These are phyloP conservation scores for Penicillium egyptiacum DNA, from an alignment of 495 filamentous ascomycete genomes.

Conservation along the genomic window DNA sequence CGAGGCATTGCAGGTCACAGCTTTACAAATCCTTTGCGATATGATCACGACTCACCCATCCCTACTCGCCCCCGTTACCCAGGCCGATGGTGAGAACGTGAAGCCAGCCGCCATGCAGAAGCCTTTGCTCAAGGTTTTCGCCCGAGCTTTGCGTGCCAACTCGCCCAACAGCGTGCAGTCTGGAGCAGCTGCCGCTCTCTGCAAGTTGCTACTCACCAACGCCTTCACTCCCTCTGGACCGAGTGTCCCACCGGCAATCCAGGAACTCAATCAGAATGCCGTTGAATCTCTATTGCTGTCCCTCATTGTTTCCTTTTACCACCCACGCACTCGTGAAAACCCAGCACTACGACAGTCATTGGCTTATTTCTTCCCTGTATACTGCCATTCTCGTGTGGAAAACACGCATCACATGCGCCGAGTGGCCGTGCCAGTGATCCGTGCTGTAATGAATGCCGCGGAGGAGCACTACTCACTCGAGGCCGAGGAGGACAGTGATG, in stretches of 20 bases:
- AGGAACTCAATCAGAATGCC: slow-evolving; percentile 45
- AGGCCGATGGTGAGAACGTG: slow-evolving; percentile 43
- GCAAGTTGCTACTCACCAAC: slow-evolving; percentile 78
- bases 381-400: slow-evolving; percentile 75
- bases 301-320: slow-evolving; percentile 84
- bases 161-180: slow-evolving; percentile 74
- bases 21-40: slow-evolving; percentile 90
- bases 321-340: slow-evolving; percentile 79
- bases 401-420: slow-evolving; percentile 78
- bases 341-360: slow-evolving; percentile 86
- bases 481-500: slow-evolving; percentile 53
- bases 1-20: slow-evolving; percentile 81
- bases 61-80: slow-evolving; percentile 55
- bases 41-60: slow-evolving; percentile 85
- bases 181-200: slow-evolving; percentile 75
- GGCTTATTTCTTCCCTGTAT: slow-evolving; percentile 94
- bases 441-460: slow-evolving; percentile 53
- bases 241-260: slow-evolving; percentile 46
- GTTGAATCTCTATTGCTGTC: slow-evolving; percentile 73
- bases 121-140: slow-evolving; percentile 72
- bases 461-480: slow-evolving; percentile 54
- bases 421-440: slow-evolving; percentile 68
- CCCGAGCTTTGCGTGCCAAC: slow-evolving; percentile 69
- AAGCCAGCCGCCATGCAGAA: slow-evolving; percentile 50
- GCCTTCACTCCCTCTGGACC: slow-evolving; percentile 45